Percentiles rank a stretch among this genome's conserved stretches.
phyloP scores from a whole-genome alignment of 1,284 basidiomycete species.

The Cerioporus squamosus region DNA sequence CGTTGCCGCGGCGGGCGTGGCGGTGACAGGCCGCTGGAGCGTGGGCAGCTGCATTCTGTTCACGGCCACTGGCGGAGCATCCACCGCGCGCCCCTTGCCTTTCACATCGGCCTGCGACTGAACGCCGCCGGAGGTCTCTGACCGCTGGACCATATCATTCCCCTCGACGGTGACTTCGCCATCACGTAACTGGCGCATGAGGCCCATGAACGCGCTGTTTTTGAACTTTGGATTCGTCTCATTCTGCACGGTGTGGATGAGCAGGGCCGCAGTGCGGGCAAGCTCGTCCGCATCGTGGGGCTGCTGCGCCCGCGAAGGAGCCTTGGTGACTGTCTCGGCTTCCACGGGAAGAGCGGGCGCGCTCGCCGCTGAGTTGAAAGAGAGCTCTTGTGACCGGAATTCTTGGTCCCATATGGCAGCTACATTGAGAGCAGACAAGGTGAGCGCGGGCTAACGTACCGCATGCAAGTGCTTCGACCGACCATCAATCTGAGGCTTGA shows the following conservation, averaged over 20 bases:
- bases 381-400: conserved; percentile 60
- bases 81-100: conserved; percentile 65
- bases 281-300: conserved; percentile 60
- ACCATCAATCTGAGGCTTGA: conserved; percentile 21
- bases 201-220: conserved; percentile 84
- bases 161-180: conserved; percentile 85
- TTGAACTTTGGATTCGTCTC: conserved; percentile 87
- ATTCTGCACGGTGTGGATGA: conserved; percentile 71
- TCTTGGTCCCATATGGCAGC: conserved; percentile 61
- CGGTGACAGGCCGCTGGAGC: conserved; percentile 7
- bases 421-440: conserved; percentile 10
- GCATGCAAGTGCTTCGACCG: neutral
- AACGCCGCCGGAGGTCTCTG: conserved; percentile 30
- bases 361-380: conserved; percentile 23
- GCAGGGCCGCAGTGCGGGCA: conserved; percentile 72
- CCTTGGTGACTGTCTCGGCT: conserved; percentile 26
- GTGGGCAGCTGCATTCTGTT: conserved; percentile 12
- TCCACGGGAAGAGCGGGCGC: conserved; percentile 17
- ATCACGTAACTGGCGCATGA: conserved; percentile 88
- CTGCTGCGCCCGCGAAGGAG: conserved; percentile 33
- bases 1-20: conserved; percentile 1
- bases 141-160: conserved; percentile 72
- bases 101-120: conserved; percentile 50
- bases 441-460: neutral
- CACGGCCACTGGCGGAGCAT: conserved; percentile 10